Conservation (phyloP, 352 stramenopile species). For the Globisporangium lucens region DNA sequence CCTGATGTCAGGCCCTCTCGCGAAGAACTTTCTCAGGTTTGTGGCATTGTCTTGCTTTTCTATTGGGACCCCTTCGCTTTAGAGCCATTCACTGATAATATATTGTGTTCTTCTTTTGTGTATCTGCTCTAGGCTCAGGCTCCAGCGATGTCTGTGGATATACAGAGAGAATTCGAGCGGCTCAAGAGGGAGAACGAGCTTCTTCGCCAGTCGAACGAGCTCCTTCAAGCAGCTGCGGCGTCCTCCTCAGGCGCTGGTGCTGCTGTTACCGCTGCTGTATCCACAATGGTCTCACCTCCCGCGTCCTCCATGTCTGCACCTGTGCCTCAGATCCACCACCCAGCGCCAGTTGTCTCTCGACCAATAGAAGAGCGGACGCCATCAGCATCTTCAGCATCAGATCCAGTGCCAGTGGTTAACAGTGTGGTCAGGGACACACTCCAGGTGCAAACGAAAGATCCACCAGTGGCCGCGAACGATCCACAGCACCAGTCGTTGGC, state of each 20-base stretch:
- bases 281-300: neutral
- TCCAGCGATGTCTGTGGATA: slow-evolving; percentile 24
- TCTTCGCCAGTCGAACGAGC: slow-evolving; percentile 61
- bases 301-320: no score
- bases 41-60: neutral
- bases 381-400: neutral
- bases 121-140: neutral
- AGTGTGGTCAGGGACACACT: neutral
- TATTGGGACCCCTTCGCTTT: no score
- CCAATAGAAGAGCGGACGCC: neutral
- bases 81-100: no score
- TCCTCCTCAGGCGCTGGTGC: neutral
- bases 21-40: slow-evolving; percentile 2
- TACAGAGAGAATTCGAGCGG: slow-evolving; percentile 61
- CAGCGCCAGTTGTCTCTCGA: neutral
- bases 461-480: neutral
- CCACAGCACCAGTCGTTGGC: neutral
- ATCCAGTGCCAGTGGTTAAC: neutral
- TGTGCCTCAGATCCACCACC: neutral
- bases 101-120: no score
- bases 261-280: neutral
- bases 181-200: slow-evolving; percentile 65
- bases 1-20: neutral
- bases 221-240: slow-evolving; percentile 35
- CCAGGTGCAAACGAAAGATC: neutral